Base-by-base conservation (phyloP, 352 stramenopile genomes). In the Phytophthora sp. region DNA sequence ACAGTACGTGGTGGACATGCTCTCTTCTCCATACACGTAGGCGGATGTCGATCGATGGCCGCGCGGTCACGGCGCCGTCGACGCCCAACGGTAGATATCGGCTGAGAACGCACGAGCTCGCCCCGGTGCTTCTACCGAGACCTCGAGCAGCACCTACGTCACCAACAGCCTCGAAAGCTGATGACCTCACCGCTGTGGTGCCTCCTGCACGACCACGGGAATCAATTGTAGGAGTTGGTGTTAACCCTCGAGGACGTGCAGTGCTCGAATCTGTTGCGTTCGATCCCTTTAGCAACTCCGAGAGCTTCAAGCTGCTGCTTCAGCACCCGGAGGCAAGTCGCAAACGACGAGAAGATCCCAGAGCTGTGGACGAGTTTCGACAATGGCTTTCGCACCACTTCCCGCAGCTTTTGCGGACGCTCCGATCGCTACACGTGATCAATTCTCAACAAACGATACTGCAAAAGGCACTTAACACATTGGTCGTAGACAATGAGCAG, bases 181-280 rank as follows among this genome's bases (percentile, higher is more conserved):
- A 54, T n/a, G 27, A 17, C 3, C 44, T 54, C 24, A 45, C 20
- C 27, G 30, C 37, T 5, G 28, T 37, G n/a, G 5, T 38, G 8
- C 51, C 44, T 37, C 51, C 44, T 37, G 17, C 31, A 28, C 50
- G 24, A 18, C 38, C 42, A 11, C 45, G 39, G 12, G 24, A 31
- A 0, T 53, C 34, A 13, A 54, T 48, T 23, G 18, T 15, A 41
- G 7, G 39, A 34, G 45, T 12, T 20, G 39, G 1, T 2, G 48
- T 26, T 46, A 39, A 27, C 10, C 30, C 27, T 39, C 30, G n/a
- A 55, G 20, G 38, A 45, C 50, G 51, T 1, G 2, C 27, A 9
- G n/a, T 62, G 26, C 54, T 57, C 7, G 74, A 79, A 31, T 69
- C 67, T 9, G 62, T 83, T 10, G 54, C 67, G 9, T 86, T 86